phyloP scores from a whole-genome alignment of 306 rosid genomes.

The Acacia acuminata region DNA sequence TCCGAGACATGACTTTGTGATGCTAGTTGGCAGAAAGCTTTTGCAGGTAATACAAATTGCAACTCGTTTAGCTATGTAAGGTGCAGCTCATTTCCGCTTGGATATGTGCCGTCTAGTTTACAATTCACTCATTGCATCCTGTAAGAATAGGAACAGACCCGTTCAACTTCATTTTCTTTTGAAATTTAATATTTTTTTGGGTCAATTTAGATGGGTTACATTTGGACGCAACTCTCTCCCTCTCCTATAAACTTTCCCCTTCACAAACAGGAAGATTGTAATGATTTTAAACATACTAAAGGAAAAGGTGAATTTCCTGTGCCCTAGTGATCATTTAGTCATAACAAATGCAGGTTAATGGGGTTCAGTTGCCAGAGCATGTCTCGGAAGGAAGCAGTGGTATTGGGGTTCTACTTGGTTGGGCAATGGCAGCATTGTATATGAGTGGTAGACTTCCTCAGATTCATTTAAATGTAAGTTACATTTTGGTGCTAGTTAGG shows the following conservation, averaged over 20 bases:
- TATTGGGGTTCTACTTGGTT: constrained; percentile 69
- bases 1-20: constrained; percentile 57
- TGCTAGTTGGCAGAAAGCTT: constrained; percentile 74
- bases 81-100: not conserved
- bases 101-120: not conserved
- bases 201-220: not conserved
- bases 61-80: constrained; percentile 3
- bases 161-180: not conserved
- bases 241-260: not conserved
- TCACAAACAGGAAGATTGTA: not conserved
- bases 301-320: constrained; percentile 25
- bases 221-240: not conserved
- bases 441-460: constrained; percentile 90
- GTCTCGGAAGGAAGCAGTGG: constrained; percentile 40
- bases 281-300: not conserved
- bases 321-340: constrained; percentile 18
- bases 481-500: constrained; percentile 25
- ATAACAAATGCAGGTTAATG: constrained; percentile 44
- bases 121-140: constrained; percentile 16
- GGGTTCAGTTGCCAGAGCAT: constrained; percentile 38
- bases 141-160: constrained; percentile 14
- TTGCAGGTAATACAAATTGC: constrained; percentile 59
- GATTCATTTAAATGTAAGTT: constrained; percentile 76
- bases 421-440: constrained; percentile 86
- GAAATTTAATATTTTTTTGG: not conserved